Conservation (phyloP, 352 stramenopile genomes). For the Pythium utonaiense region DNA sequence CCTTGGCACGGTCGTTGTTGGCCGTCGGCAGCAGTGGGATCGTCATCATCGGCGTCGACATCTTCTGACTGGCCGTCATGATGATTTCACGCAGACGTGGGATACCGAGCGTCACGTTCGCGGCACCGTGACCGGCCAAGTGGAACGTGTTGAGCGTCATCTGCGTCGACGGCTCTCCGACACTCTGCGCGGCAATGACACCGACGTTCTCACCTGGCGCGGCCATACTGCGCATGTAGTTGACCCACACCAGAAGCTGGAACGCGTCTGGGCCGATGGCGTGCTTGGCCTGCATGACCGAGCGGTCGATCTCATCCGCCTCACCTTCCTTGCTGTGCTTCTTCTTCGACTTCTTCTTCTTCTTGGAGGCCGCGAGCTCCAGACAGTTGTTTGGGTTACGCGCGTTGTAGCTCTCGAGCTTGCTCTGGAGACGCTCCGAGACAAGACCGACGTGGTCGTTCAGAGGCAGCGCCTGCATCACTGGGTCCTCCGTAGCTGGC, state of each 20-base stretch:
- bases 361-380: conserved; percentile 50
- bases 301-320: conserved; percentile 49
- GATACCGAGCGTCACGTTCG: conserved; percentile 99
- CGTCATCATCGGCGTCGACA: conserved; percentile 99
- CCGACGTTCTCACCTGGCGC: conserved; percentile 98
- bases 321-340: conserved; percentile 32
- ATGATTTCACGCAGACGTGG: conserved; percentile 99
- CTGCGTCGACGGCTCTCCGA: conserved; percentile 99
- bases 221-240: conserved; percentile 96
- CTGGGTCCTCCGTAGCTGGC: conserved; percentile 62
- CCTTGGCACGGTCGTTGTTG: conserved; percentile 45
- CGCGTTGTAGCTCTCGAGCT: conserved; percentile 73
- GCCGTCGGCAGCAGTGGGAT: conserved; percentile 89
- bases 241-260: conserved; percentile 96
- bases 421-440: conserved; percentile 83
- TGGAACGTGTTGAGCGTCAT: conserved; percentile 99
- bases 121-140: conserved; percentile 97
- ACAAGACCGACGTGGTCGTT: conserved; percentile 85
- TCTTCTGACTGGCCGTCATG: conserved; percentile 98
- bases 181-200: conserved; percentile 96
- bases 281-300: conserved; percentile 79
- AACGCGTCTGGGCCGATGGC: conserved; percentile 75
- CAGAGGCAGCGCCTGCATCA: conserved; percentile 85
- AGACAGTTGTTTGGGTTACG: conserved; percentile 75
- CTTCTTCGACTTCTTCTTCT: conserved; percentile 85